Evolutionary conservation across 2,329 filamentous ascomycete genomes (phyloP), one percentile per base, ranked within the genome.

Genomic region (Pseudopithomyces maydicus): DNA sequence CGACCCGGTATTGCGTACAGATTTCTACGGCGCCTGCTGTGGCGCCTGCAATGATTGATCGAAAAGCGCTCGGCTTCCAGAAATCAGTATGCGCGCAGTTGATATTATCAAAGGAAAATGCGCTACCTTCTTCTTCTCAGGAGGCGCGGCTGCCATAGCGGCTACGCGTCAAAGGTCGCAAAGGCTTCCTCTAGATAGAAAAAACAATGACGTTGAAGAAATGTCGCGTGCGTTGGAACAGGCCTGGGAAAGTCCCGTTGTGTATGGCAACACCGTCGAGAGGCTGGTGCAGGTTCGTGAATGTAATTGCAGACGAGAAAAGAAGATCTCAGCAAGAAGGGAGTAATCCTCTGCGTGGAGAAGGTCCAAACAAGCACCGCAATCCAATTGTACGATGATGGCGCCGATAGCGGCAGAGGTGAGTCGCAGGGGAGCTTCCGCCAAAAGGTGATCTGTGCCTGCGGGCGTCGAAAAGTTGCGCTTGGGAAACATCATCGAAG

Each of bases 21-120:
- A 98, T 98, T 80, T 99, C 94, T 64, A 98, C 85, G 53, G 93
- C 95, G 70, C 95, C 95, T 53, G 94, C 95, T n/a, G 90, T 90
- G 55, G 92, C 91, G 62, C 95, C 95, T 54, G 95, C 95, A 68
- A 98, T 82, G 68, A 98, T 91, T 57, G 92, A 97, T 66, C 95
- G 90, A 74, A 97, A 78, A 47, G 90, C 86, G 71, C 90, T 97
- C 45, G 93, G 91, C 78, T 88, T 71, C 22, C 11, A 52, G 7
- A 53, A 48, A 12, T 62, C 42, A 60, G 55, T 56, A 46, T 39
- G 17, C 14, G 39, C 33, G n/a, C 14, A 46, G 26, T 5, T 47
- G 10, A 23, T 47, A 36, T 54, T 39, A 15, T 29, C 29, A 44
- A 12, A n/a, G 19, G 17, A n/a, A 20, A 26, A 22, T 15, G 41